phyloP scores from a whole-genome alignment of 2,329 filamentous ascomycete genomes.

The Ophioceras dolichostomum region DNA sequence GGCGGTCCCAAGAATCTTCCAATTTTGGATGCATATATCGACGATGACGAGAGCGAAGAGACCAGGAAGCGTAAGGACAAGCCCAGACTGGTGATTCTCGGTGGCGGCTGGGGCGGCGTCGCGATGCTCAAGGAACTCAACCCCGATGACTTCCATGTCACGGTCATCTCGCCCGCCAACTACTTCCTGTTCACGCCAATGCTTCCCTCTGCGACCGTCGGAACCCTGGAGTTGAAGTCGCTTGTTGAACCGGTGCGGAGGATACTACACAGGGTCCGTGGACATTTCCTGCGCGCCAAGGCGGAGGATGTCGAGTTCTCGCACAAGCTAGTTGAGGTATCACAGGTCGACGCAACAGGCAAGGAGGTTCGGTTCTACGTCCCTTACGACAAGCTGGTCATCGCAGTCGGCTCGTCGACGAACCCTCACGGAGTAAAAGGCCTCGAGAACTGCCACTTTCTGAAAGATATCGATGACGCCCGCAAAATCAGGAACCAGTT shows the following conservation, averaged over 20 bases:
- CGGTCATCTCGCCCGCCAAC: constrained; percentile 85
- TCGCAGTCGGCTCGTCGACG: constrained; percentile 83
- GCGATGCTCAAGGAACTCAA: constrained; percentile 83
- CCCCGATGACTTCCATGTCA: constrained; percentile 89
- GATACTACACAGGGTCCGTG: constrained; percentile 64
- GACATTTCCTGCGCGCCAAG: constrained; percentile 80
- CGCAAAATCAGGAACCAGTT: constrained; percentile 80
- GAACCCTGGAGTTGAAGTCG: constrained; percentile 81
- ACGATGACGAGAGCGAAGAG: constrained; percentile 77
- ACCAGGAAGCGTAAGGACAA: constrained; percentile 68
- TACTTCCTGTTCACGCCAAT: constrained; percentile 98
- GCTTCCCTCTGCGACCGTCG: constrained; percentile 92
- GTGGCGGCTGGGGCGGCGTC: constrained; percentile 91
- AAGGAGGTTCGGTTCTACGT: constrained; percentile 78
- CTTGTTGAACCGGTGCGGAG: constrained; percentile 86
- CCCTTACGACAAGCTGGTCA: constrained; percentile 91
- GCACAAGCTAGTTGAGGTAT: constrained; percentile 78
- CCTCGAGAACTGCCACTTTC: constrained; percentile 83
- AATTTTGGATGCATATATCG: constrained; percentile 75
- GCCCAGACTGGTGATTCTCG: constrained; percentile 82
- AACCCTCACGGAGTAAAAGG: constrained; percentile 95
- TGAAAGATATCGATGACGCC: constrained; percentile 92
- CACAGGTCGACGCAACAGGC: constrained; percentile 58
- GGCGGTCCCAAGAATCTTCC: constrained; percentile 94
- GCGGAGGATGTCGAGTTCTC: constrained; percentile 89